Evolutionary conservation across 2,329 filamentous ascomycete species (phyloP).

Genomic region (Aspergillus amoenus): DNA sequence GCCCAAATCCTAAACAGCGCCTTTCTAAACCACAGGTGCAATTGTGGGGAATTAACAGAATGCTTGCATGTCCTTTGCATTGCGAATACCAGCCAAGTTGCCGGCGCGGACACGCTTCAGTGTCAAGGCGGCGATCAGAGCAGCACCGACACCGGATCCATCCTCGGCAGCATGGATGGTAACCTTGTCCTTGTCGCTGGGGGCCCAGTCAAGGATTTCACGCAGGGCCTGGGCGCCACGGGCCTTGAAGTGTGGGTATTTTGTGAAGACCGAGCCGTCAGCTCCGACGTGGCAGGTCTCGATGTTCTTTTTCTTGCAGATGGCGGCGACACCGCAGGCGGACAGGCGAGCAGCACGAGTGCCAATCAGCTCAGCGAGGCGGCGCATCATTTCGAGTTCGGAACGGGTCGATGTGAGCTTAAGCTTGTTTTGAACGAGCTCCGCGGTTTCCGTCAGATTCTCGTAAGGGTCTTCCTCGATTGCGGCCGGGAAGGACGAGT

Average conservation of each 20-base stretch:
- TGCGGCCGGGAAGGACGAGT: constrained; percentile 87
- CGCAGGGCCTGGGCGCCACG: constrained; percentile 84
- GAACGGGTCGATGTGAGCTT: constrained; percentile 67
- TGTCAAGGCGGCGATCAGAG: constrained; percentile 78
- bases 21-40: neutral
- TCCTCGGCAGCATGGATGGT: constrained; percentile 90
- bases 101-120: constrained; percentile 62
- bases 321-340: constrained; percentile 90
- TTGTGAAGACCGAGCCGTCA: constrained; percentile 97
- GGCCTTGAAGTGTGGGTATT: constrained; percentile 97
- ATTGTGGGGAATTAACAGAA: constrained; percentile 21
- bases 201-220: constrained; percentile 94
- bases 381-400: constrained; percentile 86
- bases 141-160: constrained; percentile 94
- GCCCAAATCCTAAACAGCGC: constrained; percentile 1
- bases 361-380: constrained; percentile 88
- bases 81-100: constrained; percentile 58
- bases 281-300: constrained; percentile 88
- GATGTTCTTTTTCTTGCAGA: constrained; percentile 94
- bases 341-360: constrained; percentile 91
- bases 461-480: constrained; percentile 96
- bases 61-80: constrained; percentile 42
- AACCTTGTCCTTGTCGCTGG: constrained; percentile 80
- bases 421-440: constrained; percentile 77
- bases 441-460: constrained; percentile 85